Conservation (phyloP, 2,329 filamentous ascomycete species). For the Penicillium vulpinum region DNA sequence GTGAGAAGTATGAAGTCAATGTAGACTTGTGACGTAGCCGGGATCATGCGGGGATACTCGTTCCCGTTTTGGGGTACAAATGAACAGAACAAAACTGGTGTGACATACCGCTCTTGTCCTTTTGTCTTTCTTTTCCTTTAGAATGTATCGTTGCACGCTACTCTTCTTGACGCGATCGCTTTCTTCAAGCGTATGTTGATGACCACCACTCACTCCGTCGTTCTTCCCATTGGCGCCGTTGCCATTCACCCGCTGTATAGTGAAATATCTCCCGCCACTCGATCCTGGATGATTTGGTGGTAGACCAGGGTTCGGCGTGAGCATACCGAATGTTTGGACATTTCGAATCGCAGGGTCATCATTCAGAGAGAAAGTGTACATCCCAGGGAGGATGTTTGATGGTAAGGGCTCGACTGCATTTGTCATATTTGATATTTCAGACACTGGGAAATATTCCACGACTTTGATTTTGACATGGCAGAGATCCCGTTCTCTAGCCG, state of each 20-base stretch:
- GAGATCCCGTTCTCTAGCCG: slow-evolving; percentile 72
- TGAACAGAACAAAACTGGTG: slow-evolving; percentile 11
- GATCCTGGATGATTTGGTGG: slow-evolving; percentile 50
- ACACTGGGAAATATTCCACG: slow-evolving; percentile 68
- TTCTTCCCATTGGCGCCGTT: slow-evolving; percentile 72
- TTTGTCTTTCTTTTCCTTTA: slow-evolving; percentile 65
- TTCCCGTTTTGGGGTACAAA: slow-evolving; percentile 1
- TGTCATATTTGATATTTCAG: slow-evolving; percentile 27
- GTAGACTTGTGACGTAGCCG: slow-evolving; percentile 23
- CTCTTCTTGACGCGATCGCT: slow-evolving; percentile 82
- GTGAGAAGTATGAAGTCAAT: not conserved
- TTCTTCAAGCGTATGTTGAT: slow-evolving; percentile 70
- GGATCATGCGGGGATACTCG: slow-evolving; percentile 14
- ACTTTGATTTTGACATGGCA: slow-evolving; percentile 88
- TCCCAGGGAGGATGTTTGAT: slow-evolving; percentile 24
- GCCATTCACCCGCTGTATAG: slow-evolving; percentile 74
- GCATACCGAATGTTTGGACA: slow-evolving; percentile 44
- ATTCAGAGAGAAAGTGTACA: slow-evolving; percentile 25
- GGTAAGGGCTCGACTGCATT: slow-evolving; percentile 23
- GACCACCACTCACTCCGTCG: slow-evolving; percentile 68
- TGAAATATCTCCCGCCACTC: slow-evolving; percentile 63
- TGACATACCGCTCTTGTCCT: slow-evolving; percentile 60
- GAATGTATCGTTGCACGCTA: slow-evolving; percentile 66
- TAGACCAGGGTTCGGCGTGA: slow-evolving; percentile 43
- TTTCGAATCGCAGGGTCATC: slow-evolving; percentile 9